Evolutionary conservation across 2,329 filamentous ascomycete species (phyloP), one percentile per base, ranked within the genome.

Genomic region (Didymella pinodella): DNA sequence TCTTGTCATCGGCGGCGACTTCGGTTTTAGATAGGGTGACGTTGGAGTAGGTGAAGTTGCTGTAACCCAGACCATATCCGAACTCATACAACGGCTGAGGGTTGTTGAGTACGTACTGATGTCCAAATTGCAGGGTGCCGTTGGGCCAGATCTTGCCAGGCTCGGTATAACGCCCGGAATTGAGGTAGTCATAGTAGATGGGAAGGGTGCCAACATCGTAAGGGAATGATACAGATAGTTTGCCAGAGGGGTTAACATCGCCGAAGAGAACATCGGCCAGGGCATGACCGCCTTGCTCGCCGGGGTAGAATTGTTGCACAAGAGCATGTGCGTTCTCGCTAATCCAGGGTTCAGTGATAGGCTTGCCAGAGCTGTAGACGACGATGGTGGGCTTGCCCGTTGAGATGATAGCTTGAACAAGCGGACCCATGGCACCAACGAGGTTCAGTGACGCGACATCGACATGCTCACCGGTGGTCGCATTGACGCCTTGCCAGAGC

Each of bases 251-350:
- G 73, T 88, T 90, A 51, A 85, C 83, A 54, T 85, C 79, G 26
- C 88, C 88, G 47, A 69, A 77, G 1, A 90, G 79, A 29, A 90
- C 80, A 61, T 90, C 86, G 0, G 88, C 88, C 1, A 90, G 81
- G 1, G 88, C 88, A 58, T 87, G 79, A 0, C 88, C 88, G 25
- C 88, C 88, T 77, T 90, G 80, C 67, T 91, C 88, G 0, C 86
- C 88, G 7, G 88, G 88, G 67, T 92, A 92, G 77, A 92, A 92
- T 74, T 91, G 89, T 70, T 92, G 89, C 0, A 92, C 79, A 0
- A 92, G 82, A 0, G 88, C 88, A 0, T 86, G 81, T 0, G 89
- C 87, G 26, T 83, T 81, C 31, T 84, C 80, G 0, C 86, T 87
- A 70, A 92, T 88, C 90, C 89, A 92, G 4, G 87, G 82, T 73